phyloP scores from a whole-genome alignment of 2,329 filamentous ascomycete genomes.

The Alternaria rosae region DNA sequence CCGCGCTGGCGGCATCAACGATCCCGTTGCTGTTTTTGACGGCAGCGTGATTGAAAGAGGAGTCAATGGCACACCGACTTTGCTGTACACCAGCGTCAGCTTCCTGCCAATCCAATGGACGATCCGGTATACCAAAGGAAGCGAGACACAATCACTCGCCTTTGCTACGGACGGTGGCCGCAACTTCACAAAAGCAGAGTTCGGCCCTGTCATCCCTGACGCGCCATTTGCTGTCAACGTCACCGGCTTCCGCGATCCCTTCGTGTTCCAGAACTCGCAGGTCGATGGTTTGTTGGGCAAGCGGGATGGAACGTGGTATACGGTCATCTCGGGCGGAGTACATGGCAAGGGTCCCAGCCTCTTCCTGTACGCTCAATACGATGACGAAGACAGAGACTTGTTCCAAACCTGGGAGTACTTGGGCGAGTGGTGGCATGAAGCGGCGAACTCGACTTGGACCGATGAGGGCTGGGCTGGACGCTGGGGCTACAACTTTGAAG shows the following conservation, averaged over 20 bases:
- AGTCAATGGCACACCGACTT: constrained; percentile 54
- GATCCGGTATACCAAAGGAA: constrained; percentile 55
- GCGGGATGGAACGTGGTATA: constrained; percentile 49
- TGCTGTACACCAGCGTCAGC: constrained; percentile 56
- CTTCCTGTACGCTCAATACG: constrained; percentile 52
- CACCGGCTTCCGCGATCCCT: constrained; percentile 56
- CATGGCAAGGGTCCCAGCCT: constrained; percentile 50
- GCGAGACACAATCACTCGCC: constrained; percentile 57
- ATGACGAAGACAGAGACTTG: constrained; percentile 30
- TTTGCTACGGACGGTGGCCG: constrained; percentile 51
- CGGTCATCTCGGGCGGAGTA: constrained; percentile 52
- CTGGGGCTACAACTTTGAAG: constrained; percentile 57
- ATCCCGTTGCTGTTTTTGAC: constrained; percentile 56
- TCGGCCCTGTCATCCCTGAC: constrained; percentile 50
- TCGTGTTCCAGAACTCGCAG: constrained; percentile 50
- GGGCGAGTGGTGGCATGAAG: constrained; percentile 53
- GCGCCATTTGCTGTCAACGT: constrained; percentile 53
- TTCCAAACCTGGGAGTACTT: constrained; percentile 52
- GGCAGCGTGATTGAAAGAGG: constrained; percentile 55
- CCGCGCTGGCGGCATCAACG: constrained; percentile 51
- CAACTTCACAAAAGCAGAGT: constrained; percentile 51
- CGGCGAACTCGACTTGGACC: constrained; percentile 35
- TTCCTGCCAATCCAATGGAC: constrained; percentile 58
- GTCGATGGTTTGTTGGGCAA: constrained; percentile 49
- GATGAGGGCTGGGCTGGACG: constrained; percentile 30